Conservation (phyloP, 2,329 filamentous ascomycete species). For the Pseudodiploospora longispora region DNA sequence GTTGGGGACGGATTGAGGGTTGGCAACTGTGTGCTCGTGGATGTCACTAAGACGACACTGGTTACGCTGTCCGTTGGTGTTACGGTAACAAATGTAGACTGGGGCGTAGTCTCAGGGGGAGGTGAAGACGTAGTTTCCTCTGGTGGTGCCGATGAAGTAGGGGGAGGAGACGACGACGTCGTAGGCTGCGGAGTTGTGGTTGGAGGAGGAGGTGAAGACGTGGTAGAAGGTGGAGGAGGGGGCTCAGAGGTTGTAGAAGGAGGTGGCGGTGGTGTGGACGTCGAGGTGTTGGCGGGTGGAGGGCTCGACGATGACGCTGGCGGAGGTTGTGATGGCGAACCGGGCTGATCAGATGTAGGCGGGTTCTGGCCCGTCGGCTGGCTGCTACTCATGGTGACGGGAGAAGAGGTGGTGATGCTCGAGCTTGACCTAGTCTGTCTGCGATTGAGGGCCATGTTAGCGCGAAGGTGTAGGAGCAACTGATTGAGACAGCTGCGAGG, state of each 20-base stretch:
- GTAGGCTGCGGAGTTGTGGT: neutral
- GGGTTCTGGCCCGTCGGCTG: constrained; percentile 13
- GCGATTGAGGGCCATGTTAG: constrained; percentile 26
- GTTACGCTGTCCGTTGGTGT: constrained; percentile 12
- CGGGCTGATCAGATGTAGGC: constrained; percentile 9
- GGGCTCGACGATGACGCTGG: constrained; percentile 7
- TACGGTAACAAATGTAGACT: constrained; percentile 1
- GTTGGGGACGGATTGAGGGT: constrained; percentile 10
- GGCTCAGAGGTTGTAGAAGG: neutral
- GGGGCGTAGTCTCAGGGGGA: constrained; percentile 3
- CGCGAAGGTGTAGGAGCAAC: constrained; percentile 10
- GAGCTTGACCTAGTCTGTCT: constrained; percentile 16
- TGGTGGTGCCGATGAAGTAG: neutral
- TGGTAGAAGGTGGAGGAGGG: neutral
- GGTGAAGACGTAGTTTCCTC: neutral
- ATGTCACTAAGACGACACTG: constrained; percentile 19
- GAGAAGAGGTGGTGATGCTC: constrained; percentile 12
- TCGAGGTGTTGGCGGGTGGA: constrained; percentile 5
- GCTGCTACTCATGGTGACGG: constrained; percentile 26
- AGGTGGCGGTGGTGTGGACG: constrained; percentile 6
- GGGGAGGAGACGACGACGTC: neutral
- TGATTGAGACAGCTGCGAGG: neutral
- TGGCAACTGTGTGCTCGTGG: constrained; percentile 14
- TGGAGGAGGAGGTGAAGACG: neutral
- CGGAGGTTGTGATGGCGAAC: constrained; percentile 3